Evolutionary conservation across 2,329 filamentous ascomycete species (phyloP).

Genomic region (Metarhizium anisopliae): DNA sequence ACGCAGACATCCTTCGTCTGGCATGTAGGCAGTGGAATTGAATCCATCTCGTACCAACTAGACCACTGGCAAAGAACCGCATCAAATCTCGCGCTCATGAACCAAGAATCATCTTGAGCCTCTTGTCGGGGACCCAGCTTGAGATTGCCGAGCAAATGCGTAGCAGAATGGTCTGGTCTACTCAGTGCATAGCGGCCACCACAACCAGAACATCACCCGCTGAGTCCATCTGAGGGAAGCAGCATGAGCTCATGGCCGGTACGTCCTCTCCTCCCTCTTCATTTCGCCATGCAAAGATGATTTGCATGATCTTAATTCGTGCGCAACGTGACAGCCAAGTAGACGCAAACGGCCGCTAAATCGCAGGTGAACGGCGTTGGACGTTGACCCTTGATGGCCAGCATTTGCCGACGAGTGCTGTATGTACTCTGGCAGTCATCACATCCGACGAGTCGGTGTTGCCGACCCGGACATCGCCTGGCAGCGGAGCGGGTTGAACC

Average conservation of each 20-base stretch:
- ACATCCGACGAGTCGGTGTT: background rate
- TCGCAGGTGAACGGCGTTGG: background rate
- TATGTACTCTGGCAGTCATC: background rate
- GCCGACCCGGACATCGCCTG: background rate
- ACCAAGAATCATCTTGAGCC: background rate
- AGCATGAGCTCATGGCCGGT: background rate
- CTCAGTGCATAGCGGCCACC: background rate
- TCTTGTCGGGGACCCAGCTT: background rate
- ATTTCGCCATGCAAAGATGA: background rate
- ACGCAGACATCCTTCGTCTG: background rate
- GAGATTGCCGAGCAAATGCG: background rate
- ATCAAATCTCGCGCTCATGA: background rate
- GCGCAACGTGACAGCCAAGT: background rate
- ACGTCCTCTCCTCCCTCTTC: background rate
- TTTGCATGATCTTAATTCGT: background rate
- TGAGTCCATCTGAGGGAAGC: background rate
- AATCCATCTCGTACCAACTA: background rate
- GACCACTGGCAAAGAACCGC: background rate
- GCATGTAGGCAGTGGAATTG: background rate
- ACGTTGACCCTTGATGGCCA: background rate
- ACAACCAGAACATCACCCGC: background rate
- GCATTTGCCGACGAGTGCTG: background rate
- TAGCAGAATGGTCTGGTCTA: background rate
- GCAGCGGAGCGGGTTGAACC: background rate
- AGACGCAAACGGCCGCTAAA: background rate